Evolutionary conservation across 1,284 basidiomycete species (phyloP).

Genomic region (Somion occarium): DNA sequence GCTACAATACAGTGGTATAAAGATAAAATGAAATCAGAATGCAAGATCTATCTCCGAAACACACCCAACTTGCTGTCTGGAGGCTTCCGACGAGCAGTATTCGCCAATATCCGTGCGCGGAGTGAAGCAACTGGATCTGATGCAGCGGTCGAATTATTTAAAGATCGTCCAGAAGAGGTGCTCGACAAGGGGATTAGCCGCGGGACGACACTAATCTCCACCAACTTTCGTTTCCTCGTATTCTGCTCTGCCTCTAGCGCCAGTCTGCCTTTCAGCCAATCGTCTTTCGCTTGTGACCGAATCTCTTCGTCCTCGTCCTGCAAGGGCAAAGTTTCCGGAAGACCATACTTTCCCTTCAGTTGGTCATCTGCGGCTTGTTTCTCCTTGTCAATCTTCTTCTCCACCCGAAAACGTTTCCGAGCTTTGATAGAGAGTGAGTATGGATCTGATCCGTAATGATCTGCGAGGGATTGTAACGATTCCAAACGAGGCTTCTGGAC

Average conservation of each 20-base stretch:
- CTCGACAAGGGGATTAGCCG: constrained; percentile 9
- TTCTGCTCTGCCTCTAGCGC: constrained; percentile 1
- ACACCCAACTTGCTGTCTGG: constrained; percentile 9
- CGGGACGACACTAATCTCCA: constrained; percentile 26
- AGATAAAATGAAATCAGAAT: no score
- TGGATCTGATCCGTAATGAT: constrained; percentile 78
- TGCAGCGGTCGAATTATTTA: constrained; percentile 10
- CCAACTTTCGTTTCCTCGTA: constrained; percentile 3
- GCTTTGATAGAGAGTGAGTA: constrained; percentile 73
- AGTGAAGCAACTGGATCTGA: constrained; percentile 38
- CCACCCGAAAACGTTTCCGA: constrained; percentile 78
- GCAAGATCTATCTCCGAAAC: neutral
- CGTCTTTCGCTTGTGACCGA: constrained; percentile 51
- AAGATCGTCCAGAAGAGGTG: constrained; percentile 6
- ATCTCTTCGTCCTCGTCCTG: constrained; percentile 50
- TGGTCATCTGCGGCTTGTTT: constrained; percentile 62
- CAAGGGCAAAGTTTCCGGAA: constrained; percentile 60
- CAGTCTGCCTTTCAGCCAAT: constrained; percentile 39
- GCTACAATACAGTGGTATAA: no score
- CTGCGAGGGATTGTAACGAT: constrained; percentile 69
- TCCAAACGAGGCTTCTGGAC: constrained; percentile 76
- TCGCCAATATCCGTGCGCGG: constrained; percentile 52
- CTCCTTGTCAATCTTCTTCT: constrained; percentile 74
- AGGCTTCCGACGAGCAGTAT: constrained; percentile 31
- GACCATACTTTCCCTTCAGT: constrained; percentile 68